Evolutionary conservation across 768 basidiomycete species (phyloP), one percentile per base, ranked within the genome.

Genomic region (Leucosporidium scottii): DNA sequence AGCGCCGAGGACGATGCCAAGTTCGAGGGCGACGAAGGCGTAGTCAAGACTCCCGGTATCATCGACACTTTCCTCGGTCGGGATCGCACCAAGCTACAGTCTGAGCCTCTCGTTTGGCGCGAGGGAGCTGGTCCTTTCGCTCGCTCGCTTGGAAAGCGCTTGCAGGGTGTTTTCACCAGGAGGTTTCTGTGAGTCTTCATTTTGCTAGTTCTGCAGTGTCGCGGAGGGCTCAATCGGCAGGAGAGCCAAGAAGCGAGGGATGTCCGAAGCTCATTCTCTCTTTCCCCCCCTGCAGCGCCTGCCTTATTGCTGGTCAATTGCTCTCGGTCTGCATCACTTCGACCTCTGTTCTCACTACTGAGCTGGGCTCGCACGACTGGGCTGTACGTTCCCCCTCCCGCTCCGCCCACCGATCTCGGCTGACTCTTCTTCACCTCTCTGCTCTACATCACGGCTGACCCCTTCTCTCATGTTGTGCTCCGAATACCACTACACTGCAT

Each of bases 291-390:
- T 7, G 20, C 51, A 53, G 59, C 18, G 50, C 58, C 64, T 65
- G 64, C 30, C 48, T 65, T 8, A 36, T 59, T 30, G 69, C 70
- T 20, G 74, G 74, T n/a, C 74, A 75, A 62, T 30, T 69, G n/a
- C 56, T 75, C 31, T 71, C 70, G 15, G 61, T 73, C 36, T 73
- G 72, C 53, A 74, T 72, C 36, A 72, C 70, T n/a, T 51, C 59
- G 23, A 74, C 73, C 18, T 68, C 61, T 51, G 62, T 66, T 12
- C 60, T 70, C 54, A 75, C 73, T 18, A 75, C 74, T 9, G 71
- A 74, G 61, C 69, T 74, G 13, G 66, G 63, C 15, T 65, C 66
- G 44, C 64, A 64, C 49, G 69, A 57, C 28, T 75, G 70, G 66
- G 62, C 61, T 53, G 39, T 44, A 44, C 39, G 53, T 69, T 66